Evolutionary conservation across 2,329 filamentous ascomycete genomes (phyloP), one percentile per base, ranked within the genome.

Genomic region (Plenodomus lindquistii): DNA sequence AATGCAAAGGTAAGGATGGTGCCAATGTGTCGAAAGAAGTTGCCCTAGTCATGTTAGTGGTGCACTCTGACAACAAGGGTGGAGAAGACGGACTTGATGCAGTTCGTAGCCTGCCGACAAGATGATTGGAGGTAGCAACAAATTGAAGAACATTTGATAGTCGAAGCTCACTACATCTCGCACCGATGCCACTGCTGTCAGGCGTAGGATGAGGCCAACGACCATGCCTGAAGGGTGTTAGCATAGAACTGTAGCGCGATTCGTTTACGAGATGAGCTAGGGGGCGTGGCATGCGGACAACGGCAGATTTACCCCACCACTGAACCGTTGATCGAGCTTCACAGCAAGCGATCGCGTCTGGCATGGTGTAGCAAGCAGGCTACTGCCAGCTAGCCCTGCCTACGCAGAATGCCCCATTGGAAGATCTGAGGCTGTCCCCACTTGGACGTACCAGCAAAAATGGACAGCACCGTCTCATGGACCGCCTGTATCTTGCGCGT

Each of bases 131-230:
- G 94, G 94, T n/a, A 99, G 88, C 11, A 99, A 84, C 38, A 99
- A 84, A 74, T 99, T 99, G 81, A 99, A 99, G 81, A 99, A 99
- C 79, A 97, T 96, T 70, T 97, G 92, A 72, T 97, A 97, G 77
- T 97, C 89, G 79, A 99, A 99, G 74, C 88, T 96, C 67, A 99
- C 91, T 57, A 90, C 86, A 69, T 89, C 89, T 72, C 92, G 87
- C 63, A 99, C 91, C 55, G 88, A 90, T 54, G 90, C 87, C 58
- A 88, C 87, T 43, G 88, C 86, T 37, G 85, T 89, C 55, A 97
- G 78, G 66, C 94, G 85, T 49, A 99, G 85, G 50, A 96, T 83
- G 63, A 99, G 79, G 5, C 94, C 94, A 52, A 99, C 91, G 49
- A 91, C 87, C 94, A 97, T 97, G 65, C 93, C 93, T 95, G 55